phyloP scores from a whole-genome alignment of 345 rosid species.

The Linum tenue region DNA sequence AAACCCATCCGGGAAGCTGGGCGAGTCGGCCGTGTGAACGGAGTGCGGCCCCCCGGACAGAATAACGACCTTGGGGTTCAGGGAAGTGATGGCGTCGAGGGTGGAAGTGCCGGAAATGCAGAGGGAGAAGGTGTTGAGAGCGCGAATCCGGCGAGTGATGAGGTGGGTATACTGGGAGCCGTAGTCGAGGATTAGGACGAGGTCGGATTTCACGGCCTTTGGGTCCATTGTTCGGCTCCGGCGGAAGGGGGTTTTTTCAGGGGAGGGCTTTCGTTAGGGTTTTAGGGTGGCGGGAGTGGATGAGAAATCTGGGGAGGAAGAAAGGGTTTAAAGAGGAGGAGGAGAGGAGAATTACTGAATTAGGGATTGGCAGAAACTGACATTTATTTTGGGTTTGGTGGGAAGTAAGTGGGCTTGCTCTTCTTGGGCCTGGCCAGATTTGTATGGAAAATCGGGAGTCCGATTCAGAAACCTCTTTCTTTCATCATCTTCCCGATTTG shows the following conservation, averaged over 20 bases:
- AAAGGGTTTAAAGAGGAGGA: neutral
- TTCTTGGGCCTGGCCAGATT: neutral
- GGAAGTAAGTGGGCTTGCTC: neutral
- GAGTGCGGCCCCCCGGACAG: conserved; percentile 99
- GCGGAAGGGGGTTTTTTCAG: neutral
- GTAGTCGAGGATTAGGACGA: conserved; percentile 79
- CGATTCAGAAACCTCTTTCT: no score
- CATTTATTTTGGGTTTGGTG: neutral
- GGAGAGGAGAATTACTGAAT: neutral
- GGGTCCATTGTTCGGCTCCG: conserved; percentile 14
- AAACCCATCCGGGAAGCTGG: conserved; percentile 68
- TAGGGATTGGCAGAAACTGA: neutral
- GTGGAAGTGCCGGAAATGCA: conserved; percentile 82
- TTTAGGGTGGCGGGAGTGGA: neutral
- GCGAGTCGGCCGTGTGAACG: conserved; percentile 57
- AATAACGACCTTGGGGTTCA: conserved; percentile 63
- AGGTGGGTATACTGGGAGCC: conserved; percentile 95
- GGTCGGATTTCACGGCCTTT: conserved; percentile 38
- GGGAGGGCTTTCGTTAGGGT: neutral
- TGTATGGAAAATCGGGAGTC: no score
- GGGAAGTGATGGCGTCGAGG: conserved; percentile 43
- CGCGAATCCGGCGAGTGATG: conserved; percentile 84
- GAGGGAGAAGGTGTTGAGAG: conserved; percentile 74
- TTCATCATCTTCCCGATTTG: no score
- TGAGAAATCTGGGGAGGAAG: neutral